These are phyloP conservation scores for Posidonia oceanica DNA, from an alignment of 116 monocot genomes.

Conservation along the genomic window DNA sequence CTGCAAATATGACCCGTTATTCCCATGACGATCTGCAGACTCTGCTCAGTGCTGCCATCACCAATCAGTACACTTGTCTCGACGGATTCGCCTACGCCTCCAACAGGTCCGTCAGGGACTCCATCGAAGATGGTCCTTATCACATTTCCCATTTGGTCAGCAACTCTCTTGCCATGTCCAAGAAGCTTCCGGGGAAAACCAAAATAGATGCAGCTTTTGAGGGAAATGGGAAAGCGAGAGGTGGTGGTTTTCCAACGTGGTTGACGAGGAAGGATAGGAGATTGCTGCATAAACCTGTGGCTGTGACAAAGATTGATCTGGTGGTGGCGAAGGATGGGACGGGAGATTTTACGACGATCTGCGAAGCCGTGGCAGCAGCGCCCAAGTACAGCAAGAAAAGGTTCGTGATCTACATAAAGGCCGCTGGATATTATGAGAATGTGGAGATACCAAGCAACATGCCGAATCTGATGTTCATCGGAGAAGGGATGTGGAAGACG, in stretches of 20 bases:
- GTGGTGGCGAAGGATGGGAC: conserved; percentile 57
- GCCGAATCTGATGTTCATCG: conserved; percentile 60
- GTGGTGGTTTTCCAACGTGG: conserved; percentile 40
- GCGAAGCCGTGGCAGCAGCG: conserved; percentile 45
- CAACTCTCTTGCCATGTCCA: conserved; percentile 68
- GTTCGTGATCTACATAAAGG: conserved; percentile 74
- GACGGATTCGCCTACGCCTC: conserved; percentile 36
- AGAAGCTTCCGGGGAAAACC: conserved; percentile 28
- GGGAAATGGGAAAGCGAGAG: conserved; percentile 23
- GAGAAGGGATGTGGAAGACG: conserved; percentile 80
- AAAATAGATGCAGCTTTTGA: conserved; percentile 8
- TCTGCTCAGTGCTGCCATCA: conserved; percentile 50
- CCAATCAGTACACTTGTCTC: conserved; percentile 85
- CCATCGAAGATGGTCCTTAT: conserved; percentile 21
- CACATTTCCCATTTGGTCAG: conserved; percentile 49
- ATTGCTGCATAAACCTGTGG: conserved; percentile 25
- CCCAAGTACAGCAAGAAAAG: conserved; percentile 33
- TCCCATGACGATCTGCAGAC: conserved; percentile 30
- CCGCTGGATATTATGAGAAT: conserved; percentile 63
- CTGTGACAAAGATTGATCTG: conserved; percentile 15
- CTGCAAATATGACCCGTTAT: not conserved
- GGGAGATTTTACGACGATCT: conserved; percentile 43
- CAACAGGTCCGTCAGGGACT: conserved; percentile 14
- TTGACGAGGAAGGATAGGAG: conserved; percentile 24
- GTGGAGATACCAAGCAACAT: conserved; percentile 57